Conservation (phyloP, 2,329 filamentous ascomycete genomes). For the Emericellopsis cladophorae region DNA sequence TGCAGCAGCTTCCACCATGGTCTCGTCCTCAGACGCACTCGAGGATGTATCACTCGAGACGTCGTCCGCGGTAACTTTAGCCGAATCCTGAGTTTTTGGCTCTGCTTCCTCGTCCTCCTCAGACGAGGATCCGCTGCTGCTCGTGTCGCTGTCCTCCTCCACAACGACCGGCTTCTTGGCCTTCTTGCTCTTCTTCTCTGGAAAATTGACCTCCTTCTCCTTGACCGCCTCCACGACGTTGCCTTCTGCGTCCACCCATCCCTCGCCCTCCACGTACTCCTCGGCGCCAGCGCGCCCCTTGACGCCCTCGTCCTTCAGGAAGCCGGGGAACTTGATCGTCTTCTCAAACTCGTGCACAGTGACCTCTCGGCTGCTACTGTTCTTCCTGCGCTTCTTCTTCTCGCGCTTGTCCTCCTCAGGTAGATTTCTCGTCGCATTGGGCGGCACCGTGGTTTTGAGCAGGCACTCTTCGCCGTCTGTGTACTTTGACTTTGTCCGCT, state of each 20-base stretch:
- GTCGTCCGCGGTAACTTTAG: too few relatives aligned
- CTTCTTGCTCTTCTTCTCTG: constrained; percentile 10
- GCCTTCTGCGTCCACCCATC: constrained; percentile 76
- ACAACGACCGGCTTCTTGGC: constrained; percentile 11
- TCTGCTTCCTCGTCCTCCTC: constrained; percentile 12
- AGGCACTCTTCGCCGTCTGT: constrained; percentile 71
- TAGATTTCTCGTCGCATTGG: constrained; percentile 28
- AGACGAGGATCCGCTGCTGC: constrained; percentile 21
- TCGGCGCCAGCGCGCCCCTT: constrained; percentile 14
- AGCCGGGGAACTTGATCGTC: constrained; percentile 69
- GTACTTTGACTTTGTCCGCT: constrained; percentile 60
- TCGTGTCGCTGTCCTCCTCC: constrained; percentile 21
- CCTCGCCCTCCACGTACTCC: constrained; percentile 70
- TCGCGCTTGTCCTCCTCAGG: constrained; percentile 24
- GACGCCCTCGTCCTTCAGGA: constrained; percentile 48
- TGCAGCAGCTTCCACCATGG: constrained; percentile 1
- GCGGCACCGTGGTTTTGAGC: constrained; percentile 66
- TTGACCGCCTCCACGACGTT: constrained; percentile 55
- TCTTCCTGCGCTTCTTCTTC: constrained; percentile 47
- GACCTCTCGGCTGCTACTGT: constrained; percentile 43
- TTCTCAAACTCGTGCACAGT: constrained; percentile 85
- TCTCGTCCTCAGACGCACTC: constrained; percentile 10
- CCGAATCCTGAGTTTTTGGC: not conserved
- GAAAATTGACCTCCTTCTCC: constrained; percentile 14
- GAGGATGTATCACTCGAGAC: too few relatives aligned